phyloP scores from a whole-genome alignment of 2,329 filamentous ascomycete genomes.

The Pleurostoma richardsiae region DNA sequence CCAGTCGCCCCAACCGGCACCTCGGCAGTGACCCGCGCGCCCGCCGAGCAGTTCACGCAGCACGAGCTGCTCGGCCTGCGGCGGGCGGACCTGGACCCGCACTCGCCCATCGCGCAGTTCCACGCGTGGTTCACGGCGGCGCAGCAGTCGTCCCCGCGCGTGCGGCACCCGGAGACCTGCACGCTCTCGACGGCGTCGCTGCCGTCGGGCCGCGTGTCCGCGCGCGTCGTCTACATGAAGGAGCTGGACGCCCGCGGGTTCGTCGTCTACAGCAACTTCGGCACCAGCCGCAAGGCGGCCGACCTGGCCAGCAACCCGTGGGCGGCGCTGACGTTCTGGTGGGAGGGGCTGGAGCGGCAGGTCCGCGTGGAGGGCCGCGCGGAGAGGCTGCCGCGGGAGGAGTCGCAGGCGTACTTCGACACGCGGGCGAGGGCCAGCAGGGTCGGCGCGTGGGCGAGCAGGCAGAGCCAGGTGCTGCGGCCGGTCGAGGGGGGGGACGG shows the following conservation, averaged over 20 bases:
- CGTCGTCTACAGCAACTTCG: constrained; percentile 92
- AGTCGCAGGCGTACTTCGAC: constrained; percentile 67
- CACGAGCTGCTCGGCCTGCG: constrained; percentile 46
- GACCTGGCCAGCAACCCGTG: constrained; percentile 71
- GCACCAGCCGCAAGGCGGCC: constrained; percentile 62
- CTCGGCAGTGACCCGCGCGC: constrained; percentile 45
- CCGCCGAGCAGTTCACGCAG: constrained; percentile 69
- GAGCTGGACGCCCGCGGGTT: constrained; percentile 81
- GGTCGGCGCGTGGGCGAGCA: constrained; percentile 89
- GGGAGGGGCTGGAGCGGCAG: constrained; percentile 81
- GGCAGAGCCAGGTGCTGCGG: constrained; percentile 73
- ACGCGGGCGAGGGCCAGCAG: constrained; percentile 72
- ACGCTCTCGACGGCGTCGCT: constrained; percentile 80
- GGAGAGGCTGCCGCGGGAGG: constrained; percentile 60
- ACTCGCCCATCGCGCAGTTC: constrained; percentile 76
- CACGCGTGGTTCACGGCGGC: constrained; percentile 82
- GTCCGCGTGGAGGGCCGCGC: constrained; percentile 80
- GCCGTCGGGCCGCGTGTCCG: constrained; percentile 77
- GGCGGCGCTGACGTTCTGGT: constrained; percentile 85
- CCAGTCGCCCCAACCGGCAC: constrained; percentile 60
- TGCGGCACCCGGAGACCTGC: constrained; percentile 81
- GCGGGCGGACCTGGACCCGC: constrained; percentile 51
- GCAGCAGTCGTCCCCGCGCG: constrained; percentile 38
- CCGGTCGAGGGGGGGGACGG: constrained; percentile 19
- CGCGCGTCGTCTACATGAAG: constrained; percentile 90